phyloP scores from a whole-genome alignment of 2,329 filamentous ascomycete species.

The Chaetomium olivaceum region DNA sequence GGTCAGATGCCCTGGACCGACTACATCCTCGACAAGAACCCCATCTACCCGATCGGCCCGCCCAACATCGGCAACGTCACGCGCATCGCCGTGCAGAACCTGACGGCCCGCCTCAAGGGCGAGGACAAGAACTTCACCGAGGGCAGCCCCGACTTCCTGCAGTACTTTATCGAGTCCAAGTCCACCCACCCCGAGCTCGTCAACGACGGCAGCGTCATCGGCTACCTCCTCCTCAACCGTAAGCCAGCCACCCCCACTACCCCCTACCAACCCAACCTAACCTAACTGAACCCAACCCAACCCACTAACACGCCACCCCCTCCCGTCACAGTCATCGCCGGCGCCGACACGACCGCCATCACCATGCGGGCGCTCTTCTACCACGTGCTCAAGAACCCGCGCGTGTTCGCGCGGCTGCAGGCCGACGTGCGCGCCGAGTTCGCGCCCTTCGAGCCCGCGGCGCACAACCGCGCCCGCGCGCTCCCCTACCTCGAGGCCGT shows the following conservation, averaged over 20 bases:
- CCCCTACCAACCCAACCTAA: no score
- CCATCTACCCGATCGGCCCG: constrained; percentile 39
- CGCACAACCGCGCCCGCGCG: constrained; percentile 32
- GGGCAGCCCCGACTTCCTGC: constrained; percentile 50
- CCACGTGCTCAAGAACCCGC: constrained; percentile 58
- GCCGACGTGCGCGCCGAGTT: constrained; percentile 54
- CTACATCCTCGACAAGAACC: constrained; percentile 44
- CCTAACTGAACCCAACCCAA: neutral
- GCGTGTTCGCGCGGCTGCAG: constrained; percentile 50
- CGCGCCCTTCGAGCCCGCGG: constrained; percentile 28
- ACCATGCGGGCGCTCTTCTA: constrained; percentile 63
- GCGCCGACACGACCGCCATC: constrained; percentile 68
- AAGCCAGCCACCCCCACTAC: neutral
- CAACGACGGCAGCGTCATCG: constrained; percentile 38
- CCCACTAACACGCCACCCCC: neutral
- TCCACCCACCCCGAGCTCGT: constrained; percentile 57
- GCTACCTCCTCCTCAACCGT: constrained; percentile 32
- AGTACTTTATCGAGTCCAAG: constrained; percentile 58
- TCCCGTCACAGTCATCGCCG: constrained; percentile 38
- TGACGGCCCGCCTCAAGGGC: constrained; percentile 30
- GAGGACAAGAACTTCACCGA: constrained; percentile 27
- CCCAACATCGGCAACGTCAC: constrained; percentile 37
- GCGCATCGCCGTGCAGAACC: constrained; percentile 35
- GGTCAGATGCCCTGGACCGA: constrained; percentile 37
- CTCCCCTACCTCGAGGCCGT: constrained; percentile 52